A percentile compares a stretch with the other conserved stretches of the same genome.
phyloP scores from a whole-genome alignment of 1,284 basidiomycete species.

The Cerrena zonata region DNA sequence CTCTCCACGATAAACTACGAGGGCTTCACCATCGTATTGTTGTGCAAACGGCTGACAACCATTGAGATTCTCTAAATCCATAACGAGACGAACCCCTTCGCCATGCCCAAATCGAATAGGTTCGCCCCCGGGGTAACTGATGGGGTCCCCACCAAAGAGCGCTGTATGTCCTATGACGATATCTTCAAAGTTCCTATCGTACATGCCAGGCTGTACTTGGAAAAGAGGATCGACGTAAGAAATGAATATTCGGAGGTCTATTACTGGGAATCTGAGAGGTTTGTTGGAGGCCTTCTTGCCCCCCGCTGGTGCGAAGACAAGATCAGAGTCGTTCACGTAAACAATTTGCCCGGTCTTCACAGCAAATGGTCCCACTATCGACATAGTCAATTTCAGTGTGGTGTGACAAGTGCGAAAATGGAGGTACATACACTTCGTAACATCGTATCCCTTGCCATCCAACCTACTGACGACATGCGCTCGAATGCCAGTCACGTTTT shows the following conservation, averaged over 20 bases:
- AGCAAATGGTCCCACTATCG: slow-evolving; percentile 73
- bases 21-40: slow-evolving; percentile 41
- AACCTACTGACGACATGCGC: slow-evolving; percentile 71
- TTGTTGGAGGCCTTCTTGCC: slow-evolving; percentile 21
- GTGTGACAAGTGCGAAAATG: background rate
- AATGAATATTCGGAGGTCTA: slow-evolving; percentile 56
- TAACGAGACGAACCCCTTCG: slow-evolving; percentile 47
- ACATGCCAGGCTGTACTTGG: slow-evolving; percentile 29
- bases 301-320: slow-evolving; percentile 36
- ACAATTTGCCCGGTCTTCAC: slow-evolving; percentile 77
- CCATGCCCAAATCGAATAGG: slow-evolving; percentile 41
- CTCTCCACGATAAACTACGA: slow-evolving; percentile 61
- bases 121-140: slow-evolving; percentile 21
- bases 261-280: slow-evolving; percentile 35
- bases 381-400: slow-evolving; percentile 1
- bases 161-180: slow-evolving; percentile 58
- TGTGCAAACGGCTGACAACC: slow-evolving; percentile 56
- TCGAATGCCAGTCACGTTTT: slow-evolving; percentile 72
- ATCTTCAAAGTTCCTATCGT: slow-evolving; percentile 37
- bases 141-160: slow-evolving; percentile 64
- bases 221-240: slow-evolving; percentile 43
- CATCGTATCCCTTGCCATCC: slow-evolving; percentile 82
- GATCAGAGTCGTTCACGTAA: slow-evolving; percentile 69
- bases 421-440: slow-evolving; percentile 43
- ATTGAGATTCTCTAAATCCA: slow-evolving; percentile 43